Evolutionary conservation across 2,329 filamentous ascomycete genomes (phyloP).

Genomic region (Monosporascus ibericus): DNA sequence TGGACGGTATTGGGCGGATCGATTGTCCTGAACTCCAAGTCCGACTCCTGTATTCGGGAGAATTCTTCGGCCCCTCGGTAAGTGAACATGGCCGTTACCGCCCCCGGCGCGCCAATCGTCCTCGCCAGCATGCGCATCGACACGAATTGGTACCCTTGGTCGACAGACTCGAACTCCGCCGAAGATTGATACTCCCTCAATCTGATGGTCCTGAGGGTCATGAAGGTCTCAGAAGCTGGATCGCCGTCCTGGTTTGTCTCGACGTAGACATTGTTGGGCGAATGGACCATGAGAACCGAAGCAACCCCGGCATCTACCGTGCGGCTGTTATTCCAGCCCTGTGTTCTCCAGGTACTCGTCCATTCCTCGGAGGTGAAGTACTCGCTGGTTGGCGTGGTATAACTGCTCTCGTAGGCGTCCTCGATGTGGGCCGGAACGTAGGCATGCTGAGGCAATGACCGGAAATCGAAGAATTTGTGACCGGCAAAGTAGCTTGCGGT

Average conservation of each 20-base stretch:
- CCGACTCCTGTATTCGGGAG: conserved; percentile 41
- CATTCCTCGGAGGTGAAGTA: conserved; percentile 26
- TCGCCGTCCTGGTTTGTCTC: conserved; percentile 31
- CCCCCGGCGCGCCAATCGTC: conserved; percentile 40
- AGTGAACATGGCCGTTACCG: conserved; percentile 48
- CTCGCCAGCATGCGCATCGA: conserved; percentile 47
- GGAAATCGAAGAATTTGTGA: conserved; percentile 46
- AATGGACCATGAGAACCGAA: conserved; percentile 31
- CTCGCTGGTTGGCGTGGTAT: conserved; percentile 21
- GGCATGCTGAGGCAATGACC: conserved; percentile 34
- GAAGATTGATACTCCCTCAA: conserved; percentile 38
- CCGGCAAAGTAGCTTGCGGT: conserved; percentile 35
- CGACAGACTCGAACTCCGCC: conserved; percentile 39
- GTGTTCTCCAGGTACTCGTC: conserved; percentile 25
- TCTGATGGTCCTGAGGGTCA: conserved; percentile 42
- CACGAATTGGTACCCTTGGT: conserved; percentile 30
- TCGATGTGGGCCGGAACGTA: conserved; percentile 22
- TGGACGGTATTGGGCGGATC: conserved; percentile 39
- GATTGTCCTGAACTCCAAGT: conserved; percentile 46
- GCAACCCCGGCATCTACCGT: conserved; percentile 21
- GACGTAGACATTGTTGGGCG: conserved; percentile 39
- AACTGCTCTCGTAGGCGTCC: conserved; percentile 20
- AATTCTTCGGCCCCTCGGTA: conserved; percentile 35
- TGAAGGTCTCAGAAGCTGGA: conserved; percentile 34
- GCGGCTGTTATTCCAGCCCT: conserved; percentile 31